Evolutionary conservation across 208 protist genomes (phyloP), one percentile per base, ranked within the genome.

Genomic region (Eutreptiella sp.): DNA sequence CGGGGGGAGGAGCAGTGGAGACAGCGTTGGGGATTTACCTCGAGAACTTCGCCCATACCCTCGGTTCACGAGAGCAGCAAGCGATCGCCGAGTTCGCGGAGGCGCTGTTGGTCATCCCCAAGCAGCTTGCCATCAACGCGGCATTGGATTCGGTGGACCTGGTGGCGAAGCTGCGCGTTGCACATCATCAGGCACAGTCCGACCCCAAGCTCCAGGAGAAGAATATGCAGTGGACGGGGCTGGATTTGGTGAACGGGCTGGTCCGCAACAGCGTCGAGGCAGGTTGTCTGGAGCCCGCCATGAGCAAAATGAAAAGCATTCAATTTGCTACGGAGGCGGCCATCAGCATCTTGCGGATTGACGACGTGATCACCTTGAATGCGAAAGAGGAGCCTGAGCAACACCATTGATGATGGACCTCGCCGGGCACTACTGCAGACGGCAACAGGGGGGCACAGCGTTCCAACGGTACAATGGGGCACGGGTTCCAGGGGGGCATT

Each of bases 311-410:
- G 27, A 99, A 99, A 79, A 93, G 84, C 41, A 83, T 99, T 38
- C 85, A 97, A 77, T 99, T 99, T 70, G 97, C 98, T 43, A 99
- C 96, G 7, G 97, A 99, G 87, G 97, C 97, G 0, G 96, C 97
- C 45, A 95, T 99, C 66, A 98, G 97, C 11, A 96, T 99, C 60
- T 80, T 99, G 16, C 87, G 97, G 65, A 99, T 99, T 48, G 98
- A 99, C 78, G 98, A 99, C 73, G 83, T 94, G 58, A 97, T 99
- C 63, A 94, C 93, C 53, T 78, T 99, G 16, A 88, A 90, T 67
- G 88, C 92, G n/a, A n/a, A n/a, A n/a, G n/a, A n/a, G n/a, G n/a
- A n/a, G n/a, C n/a, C n/a, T n/a, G n/a, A n/a, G n/a, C n/a, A n/a
- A n/a, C n/a, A n/a, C n/a, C n/a, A n/a, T n/a, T n/a, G n/a, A n/a